These are phyloP conservation scores for Candida tibetensis DNA, from an alignment of 805 yeast genomes.

Conservation along the genomic window DNA sequence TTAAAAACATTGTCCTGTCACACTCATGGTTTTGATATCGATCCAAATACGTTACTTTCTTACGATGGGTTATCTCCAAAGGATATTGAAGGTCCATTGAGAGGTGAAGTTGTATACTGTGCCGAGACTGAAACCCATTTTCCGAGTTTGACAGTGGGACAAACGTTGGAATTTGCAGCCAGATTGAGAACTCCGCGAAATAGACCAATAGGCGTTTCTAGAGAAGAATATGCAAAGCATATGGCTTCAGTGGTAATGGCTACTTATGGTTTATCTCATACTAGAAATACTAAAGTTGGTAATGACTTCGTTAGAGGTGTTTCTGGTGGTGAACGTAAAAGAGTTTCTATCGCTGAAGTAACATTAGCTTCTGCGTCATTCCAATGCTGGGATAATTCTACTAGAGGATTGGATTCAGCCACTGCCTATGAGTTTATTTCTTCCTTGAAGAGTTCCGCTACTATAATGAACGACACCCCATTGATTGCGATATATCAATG, in stretches of 20 bases:
- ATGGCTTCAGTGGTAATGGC: slow-evolving; percentile 45
- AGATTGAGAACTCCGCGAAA: slow-evolving; percentile 58
- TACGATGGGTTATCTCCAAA: slow-evolving; percentile 55
- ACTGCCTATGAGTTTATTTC: slow-evolving; percentile 27
- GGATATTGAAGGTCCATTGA: slow-evolving; percentile 49
- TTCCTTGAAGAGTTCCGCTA: slow-evolving; percentile 25
- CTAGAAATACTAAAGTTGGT: slow-evolving; percentile 59
- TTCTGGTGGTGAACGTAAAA: slow-evolving; percentile 30
- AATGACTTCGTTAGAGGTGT: slow-evolving; percentile 47
- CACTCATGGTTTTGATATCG: slow-evolving; percentile 57
- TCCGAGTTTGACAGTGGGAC: slow-evolving; percentile 65
- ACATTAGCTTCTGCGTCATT: slow-evolving; percentile 25
- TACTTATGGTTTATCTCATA: slow-evolving; percentile 49
- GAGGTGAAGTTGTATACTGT: slow-evolving; percentile 70
- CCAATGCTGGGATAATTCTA: slow-evolving; percentile 47
- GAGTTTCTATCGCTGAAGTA: slow-evolving; percentile 28
- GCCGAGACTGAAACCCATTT: slow-evolving; percentile 69
- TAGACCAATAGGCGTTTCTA: slow-evolving; percentile 52
- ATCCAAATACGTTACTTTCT: slow-evolving; percentile 42
- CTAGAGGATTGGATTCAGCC: slow-evolving; percentile 30
- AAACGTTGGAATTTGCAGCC: slow-evolving; percentile 65
- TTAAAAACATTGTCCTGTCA: slow-evolving; percentile 63
- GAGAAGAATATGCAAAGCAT: slow-evolving; percentile 38
- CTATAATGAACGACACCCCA: slow-evolving; percentile 23
- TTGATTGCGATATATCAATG: slow-evolving; percentile 28